Base-by-base conservation (phyloP, 495 filamentous ascomycete species). In the Apodospora peruviana region DNA sequence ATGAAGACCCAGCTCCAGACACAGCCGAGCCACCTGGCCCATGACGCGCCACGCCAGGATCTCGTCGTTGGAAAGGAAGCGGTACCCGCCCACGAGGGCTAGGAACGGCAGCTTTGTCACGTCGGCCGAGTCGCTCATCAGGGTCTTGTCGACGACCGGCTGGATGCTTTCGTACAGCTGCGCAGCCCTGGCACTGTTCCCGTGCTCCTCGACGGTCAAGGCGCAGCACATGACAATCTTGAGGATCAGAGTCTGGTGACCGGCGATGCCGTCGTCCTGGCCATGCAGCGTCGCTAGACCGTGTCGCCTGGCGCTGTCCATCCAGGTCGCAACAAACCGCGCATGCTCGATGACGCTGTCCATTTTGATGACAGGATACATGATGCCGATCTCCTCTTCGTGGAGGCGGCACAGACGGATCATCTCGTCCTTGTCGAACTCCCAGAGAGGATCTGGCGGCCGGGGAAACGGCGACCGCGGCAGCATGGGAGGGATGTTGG, bases 341-440 rank as follows among this genome's bases (percentile, higher is more conserved):
- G 82, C 81, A 60, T 91, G 82, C 8, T 65, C 69, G 21, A 83
- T 78, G 5, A 90, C 66, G 16, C 72, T 71, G 19, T 85, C 78
- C 29, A 93, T 86, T 48, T 86, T 73, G 18, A 93, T 65, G 11
- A 95, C 74, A 1, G 88, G 88, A 64, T 91, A 91, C 87, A 91
- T 91, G 45, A 89, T 75, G 9, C 86, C 86, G 43, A 91, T 82
- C 61, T 93, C 89, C 61, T 95, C 87, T 45, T 90, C 84, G 55
- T 87, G 88, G 5, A 90, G 75, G 9, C 76, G 69, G 51, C 83
- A 86, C 5, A 95, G 68, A 1, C 86, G 78, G 11, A 87, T 53
- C 44, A 88, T 80, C 54, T 93, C 87, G 22, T 87, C 79, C 52
- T 82, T 81, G 22, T 73, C 75, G 23, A 90, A 74, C 9, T 76